A percentile compares a stretch with the other conserved stretches of the same genome.
Conservation (phyloP, 202 grass and related monocot species). For the Zoysia matrella region DNA sequence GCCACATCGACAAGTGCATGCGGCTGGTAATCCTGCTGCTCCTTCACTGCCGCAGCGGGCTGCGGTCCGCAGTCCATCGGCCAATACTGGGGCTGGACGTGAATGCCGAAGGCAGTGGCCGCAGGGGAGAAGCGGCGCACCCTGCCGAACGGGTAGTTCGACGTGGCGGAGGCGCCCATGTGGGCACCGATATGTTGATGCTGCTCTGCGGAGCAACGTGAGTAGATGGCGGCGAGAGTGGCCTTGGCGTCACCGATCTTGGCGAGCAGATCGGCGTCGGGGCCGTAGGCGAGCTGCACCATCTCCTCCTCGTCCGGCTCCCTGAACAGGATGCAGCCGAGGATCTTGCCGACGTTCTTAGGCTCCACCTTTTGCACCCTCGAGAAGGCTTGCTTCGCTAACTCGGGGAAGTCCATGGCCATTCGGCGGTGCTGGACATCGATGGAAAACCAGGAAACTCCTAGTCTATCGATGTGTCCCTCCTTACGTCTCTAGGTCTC, state of each 20-base stretch:
- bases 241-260: conserved; percentile 62
- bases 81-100: conserved; percentile 51
- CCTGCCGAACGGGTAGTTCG: background rate
- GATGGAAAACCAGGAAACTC: background rate
- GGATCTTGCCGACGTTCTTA: conserved; percentile 70
- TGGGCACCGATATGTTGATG: conserved; percentile 15
- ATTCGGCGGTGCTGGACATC: background rate
- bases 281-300: conserved; percentile 78
- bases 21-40: conserved; percentile 11
- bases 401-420: conserved; percentile 71
- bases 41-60: background rate
- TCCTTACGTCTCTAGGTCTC: no score
- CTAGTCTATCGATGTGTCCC: background rate
- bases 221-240: conserved; percentile 53
- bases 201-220: conserved; percentile 44
- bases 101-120: conserved; percentile 31
- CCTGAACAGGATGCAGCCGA: conserved; percentile 70
- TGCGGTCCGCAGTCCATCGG: conserved; percentile 26
- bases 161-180: background rate
- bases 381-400: conserved; percentile 61
- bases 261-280: conserved; percentile 48
- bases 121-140: conserved; percentile 36
- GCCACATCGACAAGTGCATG: background rate
- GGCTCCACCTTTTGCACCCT: conserved; percentile 73
- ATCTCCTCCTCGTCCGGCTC: conserved; percentile 67